These are phyloP conservation scores for Aphanomyces cochlioides DNA, from an alignment of 352 stramenopile species.

Conservation along the genomic window DNA sequence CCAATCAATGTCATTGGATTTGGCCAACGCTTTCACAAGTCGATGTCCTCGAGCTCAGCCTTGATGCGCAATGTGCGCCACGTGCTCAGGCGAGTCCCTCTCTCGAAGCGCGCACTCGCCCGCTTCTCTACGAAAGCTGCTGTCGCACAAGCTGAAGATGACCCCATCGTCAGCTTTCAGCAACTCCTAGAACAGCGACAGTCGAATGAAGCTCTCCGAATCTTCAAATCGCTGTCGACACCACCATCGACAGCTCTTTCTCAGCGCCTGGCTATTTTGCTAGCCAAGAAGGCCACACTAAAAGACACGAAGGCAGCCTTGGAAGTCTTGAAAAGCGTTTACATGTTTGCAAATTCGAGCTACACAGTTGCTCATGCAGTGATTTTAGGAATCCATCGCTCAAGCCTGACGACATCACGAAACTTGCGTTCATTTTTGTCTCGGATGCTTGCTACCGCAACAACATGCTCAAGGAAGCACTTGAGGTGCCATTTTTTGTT, in stretches of 20 bases:
- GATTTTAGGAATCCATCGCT: conserved; percentile 37
- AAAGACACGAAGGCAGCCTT: conserved; percentile 38
- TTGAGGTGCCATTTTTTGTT: conserved; percentile 41
- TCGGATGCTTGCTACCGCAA: conserved; percentile 59
- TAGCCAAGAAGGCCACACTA: conserved; percentile 45
- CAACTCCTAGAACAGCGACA: conserved; percentile 29
- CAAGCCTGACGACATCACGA: conserved; percentile 56
- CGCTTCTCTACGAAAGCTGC: conserved; percentile 18
- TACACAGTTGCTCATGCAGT: background rate
- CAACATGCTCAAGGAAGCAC: conserved; percentile 48
- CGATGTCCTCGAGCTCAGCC: background rate
- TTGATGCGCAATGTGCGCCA: conserved; percentile 1
- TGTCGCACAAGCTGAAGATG: background rate
- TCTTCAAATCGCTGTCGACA: conserved; percentile 41
- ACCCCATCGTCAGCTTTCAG: conserved; percentile 24
- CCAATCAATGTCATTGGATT: background rate
- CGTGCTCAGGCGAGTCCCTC: background rate
- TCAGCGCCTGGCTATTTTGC: conserved; percentile 50
- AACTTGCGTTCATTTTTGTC: conserved; percentile 65
- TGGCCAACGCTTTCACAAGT: background rate
- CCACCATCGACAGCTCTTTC: conserved; percentile 36
- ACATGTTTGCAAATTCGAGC: conserved; percentile 26
- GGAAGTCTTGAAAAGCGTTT: conserved; percentile 39
- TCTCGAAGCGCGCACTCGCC: background rate
- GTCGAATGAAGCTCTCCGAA: conserved; percentile 35